Conservation (phyloP, 2,329 filamentous ascomycete genomes). For the Penicillium expansum region DNA sequence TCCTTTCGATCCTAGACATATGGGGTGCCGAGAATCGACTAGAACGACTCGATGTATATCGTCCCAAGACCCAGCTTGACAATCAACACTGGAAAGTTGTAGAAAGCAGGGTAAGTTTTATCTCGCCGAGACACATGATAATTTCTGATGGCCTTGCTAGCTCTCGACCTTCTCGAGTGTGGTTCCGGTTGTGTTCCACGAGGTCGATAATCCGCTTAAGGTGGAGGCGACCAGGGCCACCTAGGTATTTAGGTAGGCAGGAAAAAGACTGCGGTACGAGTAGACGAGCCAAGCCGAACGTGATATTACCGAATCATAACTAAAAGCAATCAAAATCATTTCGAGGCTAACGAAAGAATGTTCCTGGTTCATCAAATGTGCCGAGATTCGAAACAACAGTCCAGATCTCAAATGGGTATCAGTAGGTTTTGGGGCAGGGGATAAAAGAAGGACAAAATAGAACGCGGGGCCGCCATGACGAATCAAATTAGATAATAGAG, state of each 20-base stretch:
- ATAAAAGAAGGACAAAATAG: constrained; percentile 1
- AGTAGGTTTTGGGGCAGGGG: not conserved
- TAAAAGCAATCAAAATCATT: not conserved
- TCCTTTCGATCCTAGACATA: not conserved
- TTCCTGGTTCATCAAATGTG: not conserved
- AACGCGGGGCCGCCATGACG: constrained; percentile 16
- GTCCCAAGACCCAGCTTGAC: not conserved
- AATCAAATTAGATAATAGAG: constrained; percentile 13
- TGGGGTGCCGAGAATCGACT: not conserved
- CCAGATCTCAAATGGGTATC: not conserved
- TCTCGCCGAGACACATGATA: not conserved
- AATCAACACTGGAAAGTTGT: not conserved
- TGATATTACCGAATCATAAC: not conserved
- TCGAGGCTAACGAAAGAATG: not conserved
- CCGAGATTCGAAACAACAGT: not conserved
- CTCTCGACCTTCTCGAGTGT: not conserved
- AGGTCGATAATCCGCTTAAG: not conserved
- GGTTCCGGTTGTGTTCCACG: not conserved
- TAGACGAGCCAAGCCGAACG: not conserved
- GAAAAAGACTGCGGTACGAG: not conserved
- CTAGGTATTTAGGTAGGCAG: not conserved
- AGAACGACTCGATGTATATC: not conserved
- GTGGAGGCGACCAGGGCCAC: not conserved
- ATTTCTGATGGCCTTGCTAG: not conserved
- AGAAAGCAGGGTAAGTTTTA: not conserved